Conservation (phyloP, 192 early-diverging fungal species). For the Umbelopsis sp. region DNA sequence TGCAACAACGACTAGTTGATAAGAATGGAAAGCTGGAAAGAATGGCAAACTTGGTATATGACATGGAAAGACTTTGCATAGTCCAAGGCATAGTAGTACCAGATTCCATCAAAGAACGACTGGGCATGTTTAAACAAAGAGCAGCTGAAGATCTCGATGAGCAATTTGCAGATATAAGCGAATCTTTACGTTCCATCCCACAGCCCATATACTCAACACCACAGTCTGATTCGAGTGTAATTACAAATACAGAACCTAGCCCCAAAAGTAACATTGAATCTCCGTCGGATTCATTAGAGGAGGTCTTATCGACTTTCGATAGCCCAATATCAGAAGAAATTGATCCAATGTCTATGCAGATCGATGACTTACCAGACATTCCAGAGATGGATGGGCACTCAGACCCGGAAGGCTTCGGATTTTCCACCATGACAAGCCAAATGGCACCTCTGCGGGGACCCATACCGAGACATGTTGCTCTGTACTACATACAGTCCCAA, state of each 20-base stretch:
- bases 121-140: not conserved
- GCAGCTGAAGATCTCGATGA: slow-evolving; percentile 7
- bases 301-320: not conserved
- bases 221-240: not conserved
- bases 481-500: slow-evolving; percentile 8
- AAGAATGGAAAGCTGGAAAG: not conserved
- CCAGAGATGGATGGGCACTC: not conserved
- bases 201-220: not conserved
- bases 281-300: not conserved
- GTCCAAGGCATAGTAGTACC: not conserved
- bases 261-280: not conserved
- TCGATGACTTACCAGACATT: not conserved
- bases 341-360: not conserved
- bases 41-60: not conserved
- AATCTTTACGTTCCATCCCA: slow-evolving; percentile 7
- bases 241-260: slow-evolving; percentile 13
- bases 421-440: not conserved
- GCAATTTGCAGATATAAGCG: slow-evolving; percentile 13
- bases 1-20: not conserved
- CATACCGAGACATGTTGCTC: slow-evolving; percentile 9
- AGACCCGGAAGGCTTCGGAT: not conserved
- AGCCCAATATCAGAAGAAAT: not conserved
- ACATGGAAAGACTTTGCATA: not conserved
- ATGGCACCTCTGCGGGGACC: not conserved
- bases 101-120: not conserved